Conservation (phyloP, 306 rosid genomes). For the Acacia acuminata region DNA sequence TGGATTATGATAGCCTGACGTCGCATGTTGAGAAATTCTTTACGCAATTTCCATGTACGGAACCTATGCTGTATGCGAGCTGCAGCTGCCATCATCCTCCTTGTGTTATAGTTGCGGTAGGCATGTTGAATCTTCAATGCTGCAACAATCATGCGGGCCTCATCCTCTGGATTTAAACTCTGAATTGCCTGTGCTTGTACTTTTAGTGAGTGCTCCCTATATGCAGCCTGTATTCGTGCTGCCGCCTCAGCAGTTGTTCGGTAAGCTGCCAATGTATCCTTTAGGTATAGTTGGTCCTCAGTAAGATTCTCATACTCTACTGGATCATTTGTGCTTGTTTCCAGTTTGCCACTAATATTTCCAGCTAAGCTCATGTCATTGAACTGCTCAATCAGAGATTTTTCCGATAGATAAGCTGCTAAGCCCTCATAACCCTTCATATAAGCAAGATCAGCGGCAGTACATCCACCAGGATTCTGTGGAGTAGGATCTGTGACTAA, state of each 20-base stretch:
- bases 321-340: slow-evolving; percentile 46
- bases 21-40: slow-evolving; percentile 71
- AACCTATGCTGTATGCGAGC: slow-evolving; percentile 74
- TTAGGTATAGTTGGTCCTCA: slow-evolving; percentile 72
- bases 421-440: slow-evolving; percentile 74
- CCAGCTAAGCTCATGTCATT: slow-evolving; percentile 87
- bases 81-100: slow-evolving; percentile 66
- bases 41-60: slow-evolving; percentile 83
- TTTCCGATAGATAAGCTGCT: slow-evolving; percentile 95
- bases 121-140: slow-evolving; percentile 99
- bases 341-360: slow-evolving; percentile 78
- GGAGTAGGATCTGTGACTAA: slow-evolving; percentile 90
- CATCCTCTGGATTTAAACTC: slow-evolving; percentile 54
- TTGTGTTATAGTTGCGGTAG: slow-evolving; percentile 62
- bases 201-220: slow-evolving; percentile 73
- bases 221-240: slow-evolving; percentile 83
- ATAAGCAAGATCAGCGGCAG: slow-evolving; percentile 87
- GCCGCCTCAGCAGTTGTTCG: slow-evolving; percentile 91
- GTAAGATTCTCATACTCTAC: slow-evolving; percentile 55
- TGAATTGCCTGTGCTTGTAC: slow-evolving; percentile 43
- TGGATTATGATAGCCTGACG: slow-evolving; percentile 80
- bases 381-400: slow-evolving; percentile 77
- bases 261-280: slow-evolving; percentile 83
- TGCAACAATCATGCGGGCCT: slow-evolving; percentile 83
- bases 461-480: slow-evolving; percentile 70